Percentiles rank a stretch among this genome's conserved stretches.
phyloP scores from a whole-genome alignment of 148 eudicot genomes.

The Silene conica region DNA sequence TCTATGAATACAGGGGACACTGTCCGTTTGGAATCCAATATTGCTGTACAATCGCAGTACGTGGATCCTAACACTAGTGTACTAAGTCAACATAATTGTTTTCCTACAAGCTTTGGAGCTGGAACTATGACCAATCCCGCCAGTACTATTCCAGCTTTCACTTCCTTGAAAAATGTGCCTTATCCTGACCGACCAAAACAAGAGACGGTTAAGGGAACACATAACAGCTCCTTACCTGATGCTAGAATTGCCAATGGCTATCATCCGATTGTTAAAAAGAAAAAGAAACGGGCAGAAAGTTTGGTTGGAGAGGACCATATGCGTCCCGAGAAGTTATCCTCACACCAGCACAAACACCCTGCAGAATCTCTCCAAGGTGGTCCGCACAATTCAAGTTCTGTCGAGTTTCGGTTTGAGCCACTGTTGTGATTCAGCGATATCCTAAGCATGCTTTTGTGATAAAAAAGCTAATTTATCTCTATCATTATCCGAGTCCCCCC shows the following conservation, averaged over 20 bases:
- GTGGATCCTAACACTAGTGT: conserved; percentile 30
- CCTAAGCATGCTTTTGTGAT: conserved; percentile 22
- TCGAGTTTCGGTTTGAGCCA: conserved; percentile 34
- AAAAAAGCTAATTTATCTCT: conserved; percentile 16
- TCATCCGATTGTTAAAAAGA: conserved; percentile 43
- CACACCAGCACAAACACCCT: conserved; percentile 38
- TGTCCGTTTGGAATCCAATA: conserved; percentile 35
- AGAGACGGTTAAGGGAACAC: conserved; percentile 50
- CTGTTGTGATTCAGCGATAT: conserved; percentile 25
- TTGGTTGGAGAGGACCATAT: conserved; percentile 32
- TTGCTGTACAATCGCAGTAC: conserved; percentile 39
- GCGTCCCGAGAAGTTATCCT: conserved; percentile 39
- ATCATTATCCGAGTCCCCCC: conserved; percentile 2
- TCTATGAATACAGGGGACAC: conserved; percentile 40
- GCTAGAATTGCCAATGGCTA: conserved; percentile 27
- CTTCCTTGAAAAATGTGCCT: conserved; percentile 24
- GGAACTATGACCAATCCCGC: not conserved
- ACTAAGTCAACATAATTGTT: conserved; percentile 27
- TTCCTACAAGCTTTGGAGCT: conserved; percentile 21
- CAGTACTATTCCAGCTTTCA: conserved; percentile 24
- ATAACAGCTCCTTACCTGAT: conserved; percentile 29
- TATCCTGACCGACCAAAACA: conserved; percentile 45
- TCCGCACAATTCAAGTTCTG: conserved; percentile 32
- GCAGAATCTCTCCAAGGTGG: conserved; percentile 19
- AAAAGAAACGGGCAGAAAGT: conserved; percentile 60